phyloP scores from a whole-genome alignment of 495 filamentous ascomycete genomes.

The Stereocaulon alpinum region DNA sequence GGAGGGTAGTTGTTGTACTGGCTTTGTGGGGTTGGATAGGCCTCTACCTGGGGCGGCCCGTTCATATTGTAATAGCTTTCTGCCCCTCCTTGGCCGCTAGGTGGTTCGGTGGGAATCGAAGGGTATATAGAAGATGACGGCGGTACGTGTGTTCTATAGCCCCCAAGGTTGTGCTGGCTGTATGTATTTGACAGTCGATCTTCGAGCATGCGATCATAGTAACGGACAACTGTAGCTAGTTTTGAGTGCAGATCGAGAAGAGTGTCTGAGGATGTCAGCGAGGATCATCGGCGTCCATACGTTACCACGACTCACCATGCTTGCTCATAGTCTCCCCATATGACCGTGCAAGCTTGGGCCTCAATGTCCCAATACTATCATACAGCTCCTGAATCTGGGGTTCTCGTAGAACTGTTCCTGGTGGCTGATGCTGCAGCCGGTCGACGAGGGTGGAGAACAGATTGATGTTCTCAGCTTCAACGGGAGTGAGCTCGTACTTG shows the following conservation, averaged over 20 bases:
- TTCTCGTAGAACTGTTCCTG: conserved; percentile 87
- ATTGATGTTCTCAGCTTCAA: conserved; percentile 95
- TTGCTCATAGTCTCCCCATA: conserved; percentile 99
- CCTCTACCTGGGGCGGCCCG: conserved; percentile 38
- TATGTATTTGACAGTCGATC: conserved; percentile 89
- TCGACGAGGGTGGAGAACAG: conserved; percentile 92
- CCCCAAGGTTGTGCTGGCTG: conserved; percentile 56
- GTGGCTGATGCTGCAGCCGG: conserved; percentile 86
- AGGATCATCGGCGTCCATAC: neutral
- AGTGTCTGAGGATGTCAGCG: conserved; percentile 50
- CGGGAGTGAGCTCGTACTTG: conserved; percentile 87
- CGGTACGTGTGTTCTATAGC: conserved; percentile 35
- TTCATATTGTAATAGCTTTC: conserved; percentile 78
- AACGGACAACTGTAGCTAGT: conserved; percentile 92
- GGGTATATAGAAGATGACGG: conserved; percentile 58
- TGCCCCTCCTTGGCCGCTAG: conserved; percentile 42
- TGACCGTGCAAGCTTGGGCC: conserved; percentile 88
- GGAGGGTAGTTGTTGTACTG: conserved; percentile 22
- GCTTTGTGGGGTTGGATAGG: conserved; percentile 25
- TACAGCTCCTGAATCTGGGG: conserved; percentile 98
- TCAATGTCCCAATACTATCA: conserved; percentile 83
- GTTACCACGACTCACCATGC: conserved; percentile 55
- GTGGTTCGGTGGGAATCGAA: conserved; percentile 43
- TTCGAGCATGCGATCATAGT: conserved; percentile 97
- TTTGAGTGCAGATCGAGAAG: conserved; percentile 91